Percentiles rank a stretch among this genome's conserved stretches.
Conservation (phyloP, 371 early-diverging fungal species). For the Mucor circinelloides region DNA sequence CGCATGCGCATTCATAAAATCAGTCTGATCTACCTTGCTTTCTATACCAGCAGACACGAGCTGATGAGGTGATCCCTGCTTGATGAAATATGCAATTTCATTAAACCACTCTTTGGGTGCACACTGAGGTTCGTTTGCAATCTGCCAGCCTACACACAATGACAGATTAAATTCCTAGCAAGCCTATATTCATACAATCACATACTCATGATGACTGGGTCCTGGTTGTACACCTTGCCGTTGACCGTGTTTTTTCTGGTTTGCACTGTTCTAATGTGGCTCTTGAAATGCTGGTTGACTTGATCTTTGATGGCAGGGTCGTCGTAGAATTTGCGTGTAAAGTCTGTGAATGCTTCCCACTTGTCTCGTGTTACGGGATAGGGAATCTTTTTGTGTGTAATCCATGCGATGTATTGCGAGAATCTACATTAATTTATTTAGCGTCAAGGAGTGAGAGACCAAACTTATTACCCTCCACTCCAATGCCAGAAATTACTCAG, state of each 20-base stretch:
- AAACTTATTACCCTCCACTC: slow-evolving; percentile 57
- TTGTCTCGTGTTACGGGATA: slow-evolving; percentile 40
- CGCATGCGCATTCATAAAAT: slow-evolving; percentile 54
- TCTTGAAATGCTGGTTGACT: slow-evolving; percentile 36
- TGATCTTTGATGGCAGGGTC: slow-evolving; percentile 22
- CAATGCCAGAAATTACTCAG: slow-evolving; percentile 67
- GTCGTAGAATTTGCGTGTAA: slow-evolving; percentile 43
- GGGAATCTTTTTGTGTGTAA: slow-evolving; percentile 39
- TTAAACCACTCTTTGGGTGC: slow-evolving; percentile 51
- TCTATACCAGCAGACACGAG: slow-evolving; percentile 60
- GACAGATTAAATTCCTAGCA: too few relatives aligned
- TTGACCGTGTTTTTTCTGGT: slow-evolving; percentile 39
- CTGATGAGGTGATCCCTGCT: slow-evolving; percentile 48
- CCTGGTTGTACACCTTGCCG: slow-evolving; percentile 39
- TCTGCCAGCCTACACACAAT: slow-evolving; percentile 39
- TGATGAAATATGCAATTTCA: slow-evolving; percentile 49
- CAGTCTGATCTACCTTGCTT: slow-evolving; percentile 46
- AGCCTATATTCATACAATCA: too few relatives aligned
- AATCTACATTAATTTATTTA: slow-evolving; percentile 29
- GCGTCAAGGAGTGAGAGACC: not conserved
- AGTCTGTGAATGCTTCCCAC: slow-evolving; percentile 28
- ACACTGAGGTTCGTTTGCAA: slow-evolving; percentile 49
- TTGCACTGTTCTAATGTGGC: slow-evolving; percentile 36
- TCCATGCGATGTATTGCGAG: slow-evolving; percentile 62
- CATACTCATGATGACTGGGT: slow-evolving; percentile 47